Base-by-base conservation (phyloP, 345 rosid genomes). In the Bruguiera parviflora region DNA sequence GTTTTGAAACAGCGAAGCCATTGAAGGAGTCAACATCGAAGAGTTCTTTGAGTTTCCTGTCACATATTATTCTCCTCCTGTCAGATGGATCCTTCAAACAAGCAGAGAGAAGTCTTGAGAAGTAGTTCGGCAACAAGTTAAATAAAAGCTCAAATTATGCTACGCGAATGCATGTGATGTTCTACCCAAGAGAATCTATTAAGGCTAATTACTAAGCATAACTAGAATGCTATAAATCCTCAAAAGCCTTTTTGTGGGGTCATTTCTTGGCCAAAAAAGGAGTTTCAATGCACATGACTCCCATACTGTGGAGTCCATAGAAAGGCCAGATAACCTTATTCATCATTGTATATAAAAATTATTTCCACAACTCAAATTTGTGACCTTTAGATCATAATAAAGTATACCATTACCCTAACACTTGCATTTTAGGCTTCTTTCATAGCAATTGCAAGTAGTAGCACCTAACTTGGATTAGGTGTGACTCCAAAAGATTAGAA, bases 81-180 rank as follows among this genome's bases (percentile, higher is more conserved):
- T 74, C 77, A 8, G 77, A 55, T 68, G 77, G 73, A 64, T 74
- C 77, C 77, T 74, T 68, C 73, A 68, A 49, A 63, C 69, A 68
- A 32, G 20, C 18, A 63, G 61, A 31, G 70, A 61, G 46, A 2
- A 25, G 24, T 65, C 49, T 21, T 46, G 18, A 63, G 68, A 22
- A 53, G 43, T 22, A 61, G 11, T 19, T 31, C 16, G 31, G 59
- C 32, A 13, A 47, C 58, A 61, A 31, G 13, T 24, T 18, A 8
- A 47, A 32, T n/a, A 20, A 24, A 69, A 49, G 27, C 13, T 28
- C 22, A 2, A 31, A 37, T 55, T 3, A 22, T 55, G 5, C 24
- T n/a, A 46, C 11, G 3, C 24, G 22, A 4, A 6, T 13, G 31
- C 29, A 1, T 35, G 37, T 13, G 22, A 58, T 21, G 27, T 32